Evolutionary conservation across 2,329 filamentous ascomycete species (phyloP), one percentile per base, ranked within the genome.

Genomic region (Beauveria australis): DNA sequence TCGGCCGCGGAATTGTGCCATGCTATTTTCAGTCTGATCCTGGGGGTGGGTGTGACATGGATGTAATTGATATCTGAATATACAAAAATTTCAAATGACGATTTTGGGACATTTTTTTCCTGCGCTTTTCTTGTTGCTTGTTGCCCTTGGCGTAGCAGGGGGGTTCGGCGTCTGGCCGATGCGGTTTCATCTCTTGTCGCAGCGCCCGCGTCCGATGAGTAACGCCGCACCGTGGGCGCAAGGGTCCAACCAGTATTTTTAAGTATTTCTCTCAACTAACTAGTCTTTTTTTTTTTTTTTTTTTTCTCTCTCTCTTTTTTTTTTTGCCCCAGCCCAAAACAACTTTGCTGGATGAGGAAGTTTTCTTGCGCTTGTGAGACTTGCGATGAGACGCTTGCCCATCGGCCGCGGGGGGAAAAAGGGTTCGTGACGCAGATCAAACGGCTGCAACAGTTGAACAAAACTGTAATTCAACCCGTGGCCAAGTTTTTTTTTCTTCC

Each of bases 151-250:
- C n/a, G 28, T n/a, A 10, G 30, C 22, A 28, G 10, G 54, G 43
- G 44, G 14, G 22, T 1, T 10, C 33, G 33, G 56, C 22, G 30
- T 41, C 19, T 49, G 44, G 22, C 26, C 16, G 37, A 44, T 43
- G 46, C 47, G 33, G 56, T 59, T 59, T 59, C 56, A 59, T 52
- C 33, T 57, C 37, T 26, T 26, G 56, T 59, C 56, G 37, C 56
- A 52, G 53, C 24, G 12, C 33, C 3, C 0, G 14, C 49, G 10
- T 24, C 19, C 37, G 52, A 52, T 56, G 26, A 47, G 53, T 46
- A 57, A 12, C 49, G 28, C 10, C 24, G 18, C 8, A 18, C 14
- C 16, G 22, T 30, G 22, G 28, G 46, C 16, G 53, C 41, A 33
- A 33, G 41, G 9, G 28, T 16, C 28, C 10, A 22, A 37, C 33